Conservation (phyloP, 176 grass and related monocot species). For the Poa pratensis region DNA sequence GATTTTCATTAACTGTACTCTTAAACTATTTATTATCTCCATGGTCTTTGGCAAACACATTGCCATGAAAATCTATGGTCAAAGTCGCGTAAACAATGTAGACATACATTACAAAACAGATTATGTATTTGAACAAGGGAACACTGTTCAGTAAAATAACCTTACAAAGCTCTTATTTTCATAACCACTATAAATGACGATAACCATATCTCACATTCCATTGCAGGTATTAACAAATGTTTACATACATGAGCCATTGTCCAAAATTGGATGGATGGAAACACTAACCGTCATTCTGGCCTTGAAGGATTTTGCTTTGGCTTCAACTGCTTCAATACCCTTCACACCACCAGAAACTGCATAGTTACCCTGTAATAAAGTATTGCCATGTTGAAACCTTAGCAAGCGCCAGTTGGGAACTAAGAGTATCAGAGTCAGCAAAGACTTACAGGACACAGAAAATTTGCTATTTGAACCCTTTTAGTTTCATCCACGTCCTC, state of each 20-base stretch:
- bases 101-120: neutral
- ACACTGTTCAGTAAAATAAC: neutral
- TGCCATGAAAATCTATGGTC: neutral
- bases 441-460: conserved; percentile 80
- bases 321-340: conserved; percentile 95
- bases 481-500: conserved; percentile 81
- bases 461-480: conserved; percentile 95
- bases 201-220: neutral
- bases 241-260: neutral
- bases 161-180: neutral
- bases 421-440: conserved; percentile 23
- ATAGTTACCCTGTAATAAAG: conserved; percentile 76
- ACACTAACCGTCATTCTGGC: conserved; percentile 94
- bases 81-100: neutral
- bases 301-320: conserved; percentile 97
- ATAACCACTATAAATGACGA: neutral
- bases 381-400: conserved; percentile 18
- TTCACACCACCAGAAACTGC: conserved; percentile 96
- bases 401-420: conserved; percentile 8
- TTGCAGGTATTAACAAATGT: conserved; percentile 25
- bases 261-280: neutral
- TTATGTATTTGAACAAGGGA: conserved; percentile 2
- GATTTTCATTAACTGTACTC: conserved; percentile 2
- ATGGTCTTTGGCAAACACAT: neutral
- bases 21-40: neutral